Base-by-base conservation (phyloP, 2,329 filamentous ascomycete species). In the Venturia effusa region DNA sequence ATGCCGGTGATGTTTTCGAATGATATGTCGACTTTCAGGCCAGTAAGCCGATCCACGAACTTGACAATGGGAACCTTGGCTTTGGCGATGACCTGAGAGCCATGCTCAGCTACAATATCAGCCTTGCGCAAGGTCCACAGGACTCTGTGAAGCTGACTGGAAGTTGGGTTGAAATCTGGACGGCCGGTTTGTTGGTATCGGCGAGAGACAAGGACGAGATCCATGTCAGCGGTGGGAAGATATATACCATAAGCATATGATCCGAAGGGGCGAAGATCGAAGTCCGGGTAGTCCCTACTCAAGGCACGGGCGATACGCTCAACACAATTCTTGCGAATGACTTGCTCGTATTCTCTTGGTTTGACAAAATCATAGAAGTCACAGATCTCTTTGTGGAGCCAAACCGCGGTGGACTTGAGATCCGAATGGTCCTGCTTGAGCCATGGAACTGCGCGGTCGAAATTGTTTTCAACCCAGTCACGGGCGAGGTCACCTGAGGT, bases 31-130 rank as follows among this genome's bases (percentile, higher is more conserved):
- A 97, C 88, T 68, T 89, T 90, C 62, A 99, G 79, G 15, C 86
- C 87, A 1, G 92, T 97, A 62, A 82, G 70, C 63, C 78, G 81
- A 71, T 99, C 94, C 55, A 90, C 82, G 71, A 90, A 97, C 74
- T 99, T 99, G 75, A 97, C 84, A 63, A 99, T 84, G 0, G 94
- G 94, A 2, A 99, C 92, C 70, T 89, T 91, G 27, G 94, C 92
- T 67, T 81, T 80, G 1, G 82, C 71, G 68, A 99, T 90, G 40
- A 88, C 81, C 39, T 92, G 80, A 1, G 84, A 80, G 7, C 81
- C 77, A 34, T 61, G 13, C 19, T 60, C 54, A 10, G 19, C 24
- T 24, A 27, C 19, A 32, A 64, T 54, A 27, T 59, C 59, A 24
- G 57, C 41, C 17, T 51, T 40, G 1, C 24, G 37, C 41, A 62